Evolutionary conservation across 345 rosid genomes (phyloP).

Genomic region (Bruguiera gymnorhiza): DNA sequence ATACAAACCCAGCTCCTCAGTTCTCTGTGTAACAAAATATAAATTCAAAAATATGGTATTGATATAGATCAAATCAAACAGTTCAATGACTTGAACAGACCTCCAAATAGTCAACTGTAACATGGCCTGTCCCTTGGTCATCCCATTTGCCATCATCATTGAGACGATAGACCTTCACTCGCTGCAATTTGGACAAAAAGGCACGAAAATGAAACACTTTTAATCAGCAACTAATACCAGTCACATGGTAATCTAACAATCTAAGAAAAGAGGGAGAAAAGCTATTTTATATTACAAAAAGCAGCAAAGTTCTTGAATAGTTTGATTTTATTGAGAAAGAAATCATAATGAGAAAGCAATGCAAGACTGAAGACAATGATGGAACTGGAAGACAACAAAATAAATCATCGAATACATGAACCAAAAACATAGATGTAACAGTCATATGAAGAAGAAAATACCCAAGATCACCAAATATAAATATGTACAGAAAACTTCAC

Average conservation of each 20-base stretch:
- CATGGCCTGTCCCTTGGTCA: constrained; percentile 93
- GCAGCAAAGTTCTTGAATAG: too few species aligned
- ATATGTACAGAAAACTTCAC: too few species aligned
- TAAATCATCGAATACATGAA: too few species aligned
- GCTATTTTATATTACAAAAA: too few species aligned
- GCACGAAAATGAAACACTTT: not conserved
- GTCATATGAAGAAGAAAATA: too few species aligned
- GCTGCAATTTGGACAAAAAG: constrained; percentile 41
- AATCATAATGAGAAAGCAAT: not conserved
- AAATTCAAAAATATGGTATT: constrained; percentile 23
- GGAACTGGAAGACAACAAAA: too few species aligned
- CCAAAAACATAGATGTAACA: too few species aligned
- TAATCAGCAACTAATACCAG: constrained; percentile 37
- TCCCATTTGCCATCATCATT: constrained; percentile 91
- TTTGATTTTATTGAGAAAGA: not conserved
- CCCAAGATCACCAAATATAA: too few species aligned
- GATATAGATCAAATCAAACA: not conserved
- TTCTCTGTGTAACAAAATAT: constrained; percentile 46
- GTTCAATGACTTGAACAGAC: constrained; percentile 35
- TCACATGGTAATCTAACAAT: constrained; percentile 93
- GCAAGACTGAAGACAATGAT: not conserved
- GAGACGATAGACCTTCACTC: constrained; percentile 82
- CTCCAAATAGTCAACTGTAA: constrained; percentile 79
- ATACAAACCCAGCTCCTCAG: constrained; percentile 72
- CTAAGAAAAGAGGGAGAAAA: constrained; percentile 48